Evolutionary conservation across 495 filamentous ascomycete species (phyloP).

Genomic region (Podospora appendiculata): DNA sequence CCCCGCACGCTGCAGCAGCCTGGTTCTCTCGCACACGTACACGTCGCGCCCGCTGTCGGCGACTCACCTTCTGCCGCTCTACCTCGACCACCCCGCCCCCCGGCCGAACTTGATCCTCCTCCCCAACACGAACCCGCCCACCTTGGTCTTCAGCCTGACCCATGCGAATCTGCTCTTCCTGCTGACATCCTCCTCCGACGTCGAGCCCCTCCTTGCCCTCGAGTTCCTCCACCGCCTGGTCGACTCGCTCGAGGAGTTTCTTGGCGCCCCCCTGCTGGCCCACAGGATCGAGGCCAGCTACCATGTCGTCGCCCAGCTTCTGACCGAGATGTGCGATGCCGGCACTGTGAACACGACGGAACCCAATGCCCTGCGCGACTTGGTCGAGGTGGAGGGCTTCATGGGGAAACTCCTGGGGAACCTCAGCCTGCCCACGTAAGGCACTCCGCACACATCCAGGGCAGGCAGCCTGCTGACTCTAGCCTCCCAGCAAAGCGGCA

Average conservation of each 20-base stretch:
- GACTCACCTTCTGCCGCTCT: conserved; percentile 69
- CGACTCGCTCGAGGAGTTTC: conserved; percentile 90
- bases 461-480: too few relatives aligned
- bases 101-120: conserved; percentile 82
- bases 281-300: conserved; percentile 82
- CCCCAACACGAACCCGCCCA: conserved; percentile 74
- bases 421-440: conserved; percentile 70
- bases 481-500: conserved; percentile 6
- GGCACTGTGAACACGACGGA: conserved; percentile 87
- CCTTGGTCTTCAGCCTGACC: conserved; percentile 75
- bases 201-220: conserved; percentile 87
- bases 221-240: conserved; percentile 92
- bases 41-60: conserved; percentile 72
- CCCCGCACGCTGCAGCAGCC: conserved; percentile 5
- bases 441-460: not conserved
- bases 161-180: conserved; percentile 88
- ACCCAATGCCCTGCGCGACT: conserved; percentile 83
- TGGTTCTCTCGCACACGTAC: conserved; percentile 50
- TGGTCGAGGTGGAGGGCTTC: conserved; percentile 82
- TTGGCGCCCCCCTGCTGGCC: conserved; percentile 80
- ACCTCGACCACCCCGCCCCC: conserved; percentile 74
- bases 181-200: conserved; percentile 71
- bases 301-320: conserved; percentile 87
- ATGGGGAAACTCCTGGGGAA: conserved; percentile 87
- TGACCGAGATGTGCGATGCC: conserved; percentile 95